Evolutionary conservation across 768 basidiomycete genomes (phyloP).

Genomic region (Hypholoma fasciculare): DNA sequence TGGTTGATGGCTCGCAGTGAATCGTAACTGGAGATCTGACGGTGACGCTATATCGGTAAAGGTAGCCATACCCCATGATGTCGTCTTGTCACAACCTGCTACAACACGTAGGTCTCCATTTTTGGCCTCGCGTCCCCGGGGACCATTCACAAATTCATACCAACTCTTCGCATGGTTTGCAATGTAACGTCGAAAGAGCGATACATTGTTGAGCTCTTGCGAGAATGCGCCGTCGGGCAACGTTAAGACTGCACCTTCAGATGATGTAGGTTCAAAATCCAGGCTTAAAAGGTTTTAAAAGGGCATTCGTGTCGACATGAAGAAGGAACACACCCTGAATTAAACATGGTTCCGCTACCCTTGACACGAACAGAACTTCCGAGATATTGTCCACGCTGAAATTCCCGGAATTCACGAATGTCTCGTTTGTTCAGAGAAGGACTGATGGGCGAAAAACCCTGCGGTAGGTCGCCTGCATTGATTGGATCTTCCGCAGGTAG

Average conservation of each 20-base stretch:
- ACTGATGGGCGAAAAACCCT: conserved; percentile 6
- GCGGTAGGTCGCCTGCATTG: conserved; percentile 9
- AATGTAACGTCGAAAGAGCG: conserved; percentile 4
- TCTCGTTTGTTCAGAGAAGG: no score
- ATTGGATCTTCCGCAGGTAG: conserved; percentile 9
- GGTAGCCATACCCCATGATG: conserved; percentile 23
- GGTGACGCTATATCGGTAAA: background rate
- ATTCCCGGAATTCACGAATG: no score
- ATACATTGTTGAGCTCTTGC: conserved; percentile 7
- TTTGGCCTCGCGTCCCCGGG: conserved; percentile 13
- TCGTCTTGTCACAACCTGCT: conserved; percentile 22
- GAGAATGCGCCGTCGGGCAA: conserved; percentile 16
- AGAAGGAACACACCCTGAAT: no score
- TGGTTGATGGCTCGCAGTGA: background rate
- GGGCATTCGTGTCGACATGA: no score
- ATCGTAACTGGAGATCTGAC: background rate
- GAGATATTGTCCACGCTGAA: no score
- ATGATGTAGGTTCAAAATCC: no score
- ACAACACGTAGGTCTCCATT: conserved; percentile 27
- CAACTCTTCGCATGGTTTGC: conserved; percentile 9
- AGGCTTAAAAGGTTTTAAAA: no score
- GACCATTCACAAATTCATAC: conserved; percentile 16
- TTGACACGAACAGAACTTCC: no score
- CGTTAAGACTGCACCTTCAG: conserved; percentile 14
- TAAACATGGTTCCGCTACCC: no score